Conservation (phyloP, 176 grass and related monocot species). For the Ampelocalamus luodianensis region DNA sequence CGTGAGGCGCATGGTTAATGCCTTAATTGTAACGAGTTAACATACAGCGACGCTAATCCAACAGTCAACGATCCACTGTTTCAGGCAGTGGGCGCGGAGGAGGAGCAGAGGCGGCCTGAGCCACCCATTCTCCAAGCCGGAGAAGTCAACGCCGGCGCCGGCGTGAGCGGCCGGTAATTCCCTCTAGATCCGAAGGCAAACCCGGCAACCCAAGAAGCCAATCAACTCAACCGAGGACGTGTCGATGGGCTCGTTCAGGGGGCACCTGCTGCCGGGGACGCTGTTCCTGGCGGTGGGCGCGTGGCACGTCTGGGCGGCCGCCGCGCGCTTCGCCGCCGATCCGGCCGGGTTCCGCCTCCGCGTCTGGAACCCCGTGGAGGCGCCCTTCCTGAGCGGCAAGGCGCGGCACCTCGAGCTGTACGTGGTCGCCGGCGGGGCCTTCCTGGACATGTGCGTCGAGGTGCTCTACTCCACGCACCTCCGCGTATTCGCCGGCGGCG, state of each 20-base stretch:
- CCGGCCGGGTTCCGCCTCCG: slow-evolving; percentile 67
- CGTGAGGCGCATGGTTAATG: neutral
- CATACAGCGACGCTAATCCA: neutral
- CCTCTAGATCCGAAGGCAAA: neutral
- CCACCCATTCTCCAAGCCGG: neutral
- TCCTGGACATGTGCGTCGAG: slow-evolving; percentile 90
- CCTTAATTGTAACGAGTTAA: neutral
- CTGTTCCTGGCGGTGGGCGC: slow-evolving; percentile 71
- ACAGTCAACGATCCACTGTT: neutral
- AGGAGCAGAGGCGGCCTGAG: neutral
- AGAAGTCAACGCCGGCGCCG: slow-evolving; percentile 7
- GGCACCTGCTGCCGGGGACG: slow-evolving; percentile 84
- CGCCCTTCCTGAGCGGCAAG: slow-evolving; percentile 13
- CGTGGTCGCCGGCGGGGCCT: slow-evolving; percentile 70
- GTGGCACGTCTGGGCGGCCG: slow-evolving; percentile 76
- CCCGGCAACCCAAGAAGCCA: neutral
- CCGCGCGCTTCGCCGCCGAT: slow-evolving; percentile 56
- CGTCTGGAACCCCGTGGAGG: slow-evolving; percentile 58
- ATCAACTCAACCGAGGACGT: neutral
- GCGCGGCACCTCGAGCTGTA: slow-evolving; percentile 73
- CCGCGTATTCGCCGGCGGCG: slow-evolving; percentile 51
- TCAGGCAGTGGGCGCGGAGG: neutral
- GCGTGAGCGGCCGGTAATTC: neutral
- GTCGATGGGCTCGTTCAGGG: slow-evolving; percentile 83
- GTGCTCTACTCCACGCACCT: slow-evolving; percentile 92